phyloP scores from a whole-genome alignment of 192 early-diverging fungal genomes.

The Entophlyctis luteolus region DNA sequence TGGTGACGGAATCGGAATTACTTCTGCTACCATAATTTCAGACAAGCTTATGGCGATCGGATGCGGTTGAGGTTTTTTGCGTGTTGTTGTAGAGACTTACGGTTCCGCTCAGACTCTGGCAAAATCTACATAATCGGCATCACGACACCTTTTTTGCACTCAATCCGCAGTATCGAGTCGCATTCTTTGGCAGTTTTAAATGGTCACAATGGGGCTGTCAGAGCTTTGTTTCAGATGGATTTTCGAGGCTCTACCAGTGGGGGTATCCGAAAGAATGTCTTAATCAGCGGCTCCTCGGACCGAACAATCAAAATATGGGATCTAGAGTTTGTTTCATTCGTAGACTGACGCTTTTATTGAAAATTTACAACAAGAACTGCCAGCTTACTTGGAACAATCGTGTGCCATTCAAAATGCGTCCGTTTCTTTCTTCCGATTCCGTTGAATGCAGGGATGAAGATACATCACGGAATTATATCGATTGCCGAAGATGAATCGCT shows the following conservation, averaged over 20 bases:
- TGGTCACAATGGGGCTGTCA: conserved; percentile 46
- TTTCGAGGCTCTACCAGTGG: neutral
- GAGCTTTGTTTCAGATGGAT: conserved; percentile 53
- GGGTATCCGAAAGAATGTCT: conserved; percentile 41
- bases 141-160: conserved; percentile 36
- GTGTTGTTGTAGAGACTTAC: neutral
- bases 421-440: conserved; percentile 22
- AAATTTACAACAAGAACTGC: conserved; percentile 22
- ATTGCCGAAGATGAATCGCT: conserved; percentile 66
- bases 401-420: conserved; percentile 44
- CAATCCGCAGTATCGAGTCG: conserved; percentile 20
- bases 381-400: conserved; percentile 52
- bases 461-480: conserved; percentile 51
- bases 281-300: conserved; percentile 65
- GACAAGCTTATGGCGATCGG: conserved; percentile 64
- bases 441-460: conserved; percentile 35
- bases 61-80: conserved; percentile 46
- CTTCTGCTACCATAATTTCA: conserved; percentile 45
- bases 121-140: conserved; percentile 55
- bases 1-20: conserved; percentile 32
- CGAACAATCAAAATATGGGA: conserved; percentile 72
- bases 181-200: conserved; percentile 18
- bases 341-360: no score
- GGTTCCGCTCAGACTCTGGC: conserved; percentile 52
- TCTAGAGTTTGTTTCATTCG: conserved; percentile 56